A percentile compares a stretch with the other conserved stretches of the same genome.
Evolutionary conservation across 306 rosid genomes (phyloP).

Genomic region (Sphenostylis stenocarpa): DNA sequence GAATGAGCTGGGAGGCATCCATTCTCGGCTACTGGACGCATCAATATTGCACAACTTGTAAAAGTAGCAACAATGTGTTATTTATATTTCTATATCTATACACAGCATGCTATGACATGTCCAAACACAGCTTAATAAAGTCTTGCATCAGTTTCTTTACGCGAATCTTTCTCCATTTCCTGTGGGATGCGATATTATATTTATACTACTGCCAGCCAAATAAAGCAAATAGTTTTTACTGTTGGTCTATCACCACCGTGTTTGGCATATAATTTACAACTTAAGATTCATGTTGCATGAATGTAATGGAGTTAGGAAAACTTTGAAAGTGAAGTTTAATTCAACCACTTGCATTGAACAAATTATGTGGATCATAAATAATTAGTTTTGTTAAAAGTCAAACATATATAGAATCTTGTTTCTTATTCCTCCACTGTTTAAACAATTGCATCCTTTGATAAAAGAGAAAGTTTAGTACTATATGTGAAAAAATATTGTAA

Average conservation of each 20-base stretch:
- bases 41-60: conserved; percentile 13
- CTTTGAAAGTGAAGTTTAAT: not conserved
- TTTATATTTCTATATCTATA: not conserved
- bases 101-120: conserved; percentile 35
- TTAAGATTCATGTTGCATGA: not conserved
- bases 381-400: not conserved
- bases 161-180: conserved; percentile 20
- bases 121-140: conserved; percentile 22
- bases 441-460: no score
- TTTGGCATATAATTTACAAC: not conserved
- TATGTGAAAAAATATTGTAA: no score
- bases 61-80: conserved; percentile 8
- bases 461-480: no score
- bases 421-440: not conserved
- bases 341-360: not conserved
- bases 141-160: conserved; percentile 19
- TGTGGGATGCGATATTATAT: not conserved
- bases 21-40: conserved; percentile 11
- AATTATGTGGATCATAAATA: not conserved
- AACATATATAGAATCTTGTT: not conserved
- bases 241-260: not conserved
- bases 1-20: conserved; percentile 20
- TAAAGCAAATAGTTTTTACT: not conserved
- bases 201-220: not conserved
- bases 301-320: not conserved